Base-by-base conservation (phyloP, 2,329 filamentous ascomycete genomes). In the Ceratocystis papillata region DNA sequence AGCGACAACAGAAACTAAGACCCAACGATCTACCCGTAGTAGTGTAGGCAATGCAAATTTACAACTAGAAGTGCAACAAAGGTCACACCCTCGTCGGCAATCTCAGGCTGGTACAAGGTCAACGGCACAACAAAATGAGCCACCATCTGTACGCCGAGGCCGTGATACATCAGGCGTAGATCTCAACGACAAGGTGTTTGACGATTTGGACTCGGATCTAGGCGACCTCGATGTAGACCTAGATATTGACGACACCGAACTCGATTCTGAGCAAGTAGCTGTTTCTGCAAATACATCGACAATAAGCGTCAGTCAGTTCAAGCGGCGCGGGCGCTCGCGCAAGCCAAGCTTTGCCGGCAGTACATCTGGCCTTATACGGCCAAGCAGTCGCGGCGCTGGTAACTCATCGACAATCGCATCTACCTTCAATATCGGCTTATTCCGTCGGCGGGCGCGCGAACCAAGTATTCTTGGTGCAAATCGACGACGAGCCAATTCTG, bases 381-480 rank as follows among this genome's bases (percentile, higher is more conserved):
- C 80, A 2, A 81, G 79, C 73, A 83, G 80, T 72, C 75, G 80
- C 22, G 76, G 78, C 4, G 75, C 76, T 20, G 59, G 63, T 15
- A 78, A 75, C 63, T 81, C 79, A 1, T 78, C 80, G 0, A 76
- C 77, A 53, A 74, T 83, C 57, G 79, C 78, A 69, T 78, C 79
- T 0, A 78, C 77, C 0, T 77, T 83, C 70, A 85, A 81, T 67
- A 79, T 86, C 63, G 82, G 82, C 15, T 74, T 78, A 4, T 87
- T 87, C 73, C 80, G 78, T 71, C 76, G 83, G 48, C 79, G 84
- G 57, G 77, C 77, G 20, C 77, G 84, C 59, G 83, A 87, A 72
- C 83, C 82, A 1, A 87, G 84, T 72, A 86, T 87, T 65, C 73
- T 87, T 53, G 80, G 82, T 4, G 80, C 80, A 0, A 76, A 77